phyloP scores from a whole-genome alignment of 768 basidiomycete species.

The Porphyrellus cyaneotinctus region DNA sequence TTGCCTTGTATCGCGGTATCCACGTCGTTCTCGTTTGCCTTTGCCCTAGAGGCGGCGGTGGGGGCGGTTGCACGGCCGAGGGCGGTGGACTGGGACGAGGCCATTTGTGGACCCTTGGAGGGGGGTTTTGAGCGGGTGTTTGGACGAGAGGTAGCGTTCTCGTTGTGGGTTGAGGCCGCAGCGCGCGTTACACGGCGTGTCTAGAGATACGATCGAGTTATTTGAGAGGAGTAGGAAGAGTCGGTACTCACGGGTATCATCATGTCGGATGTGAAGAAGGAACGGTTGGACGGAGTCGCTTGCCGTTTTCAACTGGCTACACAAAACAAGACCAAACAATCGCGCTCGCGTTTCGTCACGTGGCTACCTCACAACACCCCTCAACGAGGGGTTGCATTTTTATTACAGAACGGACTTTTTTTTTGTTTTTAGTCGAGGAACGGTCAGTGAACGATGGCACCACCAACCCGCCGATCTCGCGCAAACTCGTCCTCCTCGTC shows the following conservation, averaged over 20 bases:
- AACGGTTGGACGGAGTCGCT: slow-evolving; percentile 13
- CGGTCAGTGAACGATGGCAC: slow-evolving; percentile 1
- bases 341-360: slow-evolving; percentile 38
- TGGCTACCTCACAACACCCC: slow-evolving; percentile 21
- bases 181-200: slow-evolving; percentile 62
- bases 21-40: slow-evolving; percentile 38
- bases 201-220: slow-evolving; percentile 33
- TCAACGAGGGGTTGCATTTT: slow-evolving; percentile 14
- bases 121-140: slow-evolving; percentile 59
- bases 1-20: slow-evolving; percentile 54
- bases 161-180: slow-evolving; percentile 51
- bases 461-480: slow-evolving; percentile 28
- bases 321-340: slow-evolving; percentile 36
- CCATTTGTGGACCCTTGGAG: slow-evolving; percentile 34
- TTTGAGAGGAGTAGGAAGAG: too few relatives aligned
- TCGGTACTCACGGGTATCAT: slow-evolving; percentile 42
- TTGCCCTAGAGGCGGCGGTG: slow-evolving; percentile 36
- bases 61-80: slow-evolving; percentile 41
- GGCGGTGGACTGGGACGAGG: slow-evolving; percentile 33
- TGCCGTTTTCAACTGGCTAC: slow-evolving; percentile 35
- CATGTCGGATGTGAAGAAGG: slow-evolving; percentile 33
- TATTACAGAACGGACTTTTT: too few relatives aligned
- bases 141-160: slow-evolving; percentile 67
- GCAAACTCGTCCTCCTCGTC: slow-evolving; percentile 25
- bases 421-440: too few relatives aligned